Percentiles rank a stretch among this genome's conserved stretches.
These are phyloP conservation scores for Cryptosporidium ubiquitum DNA, from an alignment of 169 alveolate genomes.

Conservation along the genomic window DNA sequence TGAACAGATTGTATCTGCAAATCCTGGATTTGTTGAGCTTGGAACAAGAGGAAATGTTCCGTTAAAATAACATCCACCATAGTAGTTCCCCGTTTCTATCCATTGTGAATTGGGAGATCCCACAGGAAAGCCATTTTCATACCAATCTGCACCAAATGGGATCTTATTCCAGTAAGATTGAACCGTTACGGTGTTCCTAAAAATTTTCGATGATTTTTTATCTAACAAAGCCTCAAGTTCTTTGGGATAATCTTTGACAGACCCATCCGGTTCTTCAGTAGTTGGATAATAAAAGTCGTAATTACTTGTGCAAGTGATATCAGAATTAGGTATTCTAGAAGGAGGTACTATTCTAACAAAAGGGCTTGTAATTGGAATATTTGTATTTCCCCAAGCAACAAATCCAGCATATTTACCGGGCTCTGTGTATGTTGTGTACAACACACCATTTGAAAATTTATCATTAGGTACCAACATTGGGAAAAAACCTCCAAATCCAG, in stretches of 20 bases:
- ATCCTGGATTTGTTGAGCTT: slow-evolving; percentile 37
- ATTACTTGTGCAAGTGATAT: slow-evolving; percentile 51
- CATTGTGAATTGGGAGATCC: slow-evolving; percentile 67
- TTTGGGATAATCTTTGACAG: slow-evolving; percentile 28
- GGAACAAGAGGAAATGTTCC: slow-evolving; percentile 73
- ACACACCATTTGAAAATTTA: slow-evolving; percentile 50
- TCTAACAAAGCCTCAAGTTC: slow-evolving; percentile 9
- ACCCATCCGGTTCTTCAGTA: slow-evolving; percentile 13
- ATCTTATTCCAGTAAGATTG: slow-evolving; percentile 74
- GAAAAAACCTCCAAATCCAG: slow-evolving; percentile 69
- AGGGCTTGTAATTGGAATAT: slow-evolving; percentile 58
- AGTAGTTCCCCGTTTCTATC: slow-evolving; percentile 65
- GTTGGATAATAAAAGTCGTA: slow-evolving; percentile 71
- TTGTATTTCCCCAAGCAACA: slow-evolving; percentile 69
- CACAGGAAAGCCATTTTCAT: slow-evolving; percentile 61
- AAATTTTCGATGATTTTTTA: not conserved
- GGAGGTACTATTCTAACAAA: slow-evolving; percentile 64
- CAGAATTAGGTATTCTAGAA: slow-evolving; percentile 57
- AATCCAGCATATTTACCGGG: slow-evolving; percentile 20
- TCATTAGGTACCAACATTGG: slow-evolving; percentile 62
- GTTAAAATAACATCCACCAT: slow-evolving; percentile 61
- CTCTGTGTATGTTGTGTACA: slow-evolving; percentile 61
- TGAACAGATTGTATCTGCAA: slow-evolving; percentile 30
- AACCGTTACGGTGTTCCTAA: slow-evolving; percentile 41
- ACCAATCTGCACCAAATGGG: slow-evolving; percentile 72